A percentile compares a stretch with the other conserved stretches of the same genome.
These are phyloP conservation scores for Isoetes taiwanensis DNA, from an alignment of 75 land plant genomes.

Conservation along the genomic window DNA sequence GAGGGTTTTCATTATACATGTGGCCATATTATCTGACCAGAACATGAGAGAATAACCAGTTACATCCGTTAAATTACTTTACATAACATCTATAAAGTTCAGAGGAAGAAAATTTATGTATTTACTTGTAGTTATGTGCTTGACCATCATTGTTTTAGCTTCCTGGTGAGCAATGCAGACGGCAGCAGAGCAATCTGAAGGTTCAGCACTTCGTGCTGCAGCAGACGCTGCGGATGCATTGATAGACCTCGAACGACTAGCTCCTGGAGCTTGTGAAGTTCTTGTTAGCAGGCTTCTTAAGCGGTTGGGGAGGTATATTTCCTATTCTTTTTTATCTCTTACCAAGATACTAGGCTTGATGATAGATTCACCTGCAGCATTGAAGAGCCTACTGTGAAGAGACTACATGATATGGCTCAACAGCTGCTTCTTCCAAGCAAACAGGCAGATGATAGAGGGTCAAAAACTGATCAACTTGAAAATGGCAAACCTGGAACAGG, in stretches of 20 bases:
- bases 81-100: too few species aligned
- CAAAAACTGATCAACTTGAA: constrained; percentile 9
- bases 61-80: too few species aligned
- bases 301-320: constrained; percentile 51
- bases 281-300: constrained; percentile 65
- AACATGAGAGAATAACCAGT: too few species aligned
- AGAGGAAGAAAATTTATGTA: too few species aligned
- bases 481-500: constrained; percentile 23
- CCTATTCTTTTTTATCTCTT: not conserved
- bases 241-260: constrained; percentile 52
- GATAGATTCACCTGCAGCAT: too few species aligned
- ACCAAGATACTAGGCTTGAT: not conserved
- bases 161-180: constrained; percentile 34
- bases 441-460: not conserved
- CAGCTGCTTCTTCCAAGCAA: too few species aligned
- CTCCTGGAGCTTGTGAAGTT: constrained; percentile 84
- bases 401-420: too few species aligned
- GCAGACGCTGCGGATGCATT: constrained; percentile 52
- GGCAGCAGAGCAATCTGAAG: constrained; percentile 67
- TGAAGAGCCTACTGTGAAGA: too few species aligned
- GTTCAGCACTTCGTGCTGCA: constrained; percentile 42
- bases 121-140: not conserved
- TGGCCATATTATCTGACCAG: too few species aligned
- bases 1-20: too few species aligned
- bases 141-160: not conserved